Percentiles rank a stretch among this genome's conserved stretches.
Conservation (phyloP, 345 rosid genomes). For the Isatis tinctoria region DNA sequence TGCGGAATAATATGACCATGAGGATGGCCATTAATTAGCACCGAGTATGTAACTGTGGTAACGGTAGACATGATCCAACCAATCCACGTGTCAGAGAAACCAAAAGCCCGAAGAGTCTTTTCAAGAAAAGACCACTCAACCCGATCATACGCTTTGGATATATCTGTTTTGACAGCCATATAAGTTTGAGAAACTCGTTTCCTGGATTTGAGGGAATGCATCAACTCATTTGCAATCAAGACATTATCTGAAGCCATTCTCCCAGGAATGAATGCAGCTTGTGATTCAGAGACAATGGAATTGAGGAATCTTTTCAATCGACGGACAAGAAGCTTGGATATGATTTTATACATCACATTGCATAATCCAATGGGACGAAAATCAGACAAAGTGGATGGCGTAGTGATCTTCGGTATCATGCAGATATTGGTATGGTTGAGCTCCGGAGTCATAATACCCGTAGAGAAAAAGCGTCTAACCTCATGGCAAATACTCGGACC, state of each 20-base stretch:
- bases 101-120: not conserved
- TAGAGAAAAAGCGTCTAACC: too few species aligned
- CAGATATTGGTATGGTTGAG: not conserved
- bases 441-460: too few species aligned
- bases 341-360: too few species aligned
- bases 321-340: not conserved
- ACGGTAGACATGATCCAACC: not conserved
- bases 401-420: too few species aligned
- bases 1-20: not conserved
- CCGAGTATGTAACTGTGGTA: not conserved
- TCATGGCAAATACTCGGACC: too few species aligned
- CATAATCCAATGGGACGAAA: not conserved
- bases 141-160: not conserved
- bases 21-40: not conserved
- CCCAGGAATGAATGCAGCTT: not conserved
- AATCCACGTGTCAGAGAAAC: not conserved
- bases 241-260: not conserved
- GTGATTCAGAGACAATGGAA: not conserved
- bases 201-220: too few species aligned
- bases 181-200: not conserved
- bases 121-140: not conserved
- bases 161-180: not conserved
- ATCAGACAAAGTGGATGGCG: not conserved
- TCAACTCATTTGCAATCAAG: not conserved
- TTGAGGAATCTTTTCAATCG: not conserved